Base-by-base conservation (phyloP, 257 asterid species). In the Fraxinus pennsylvanica region DNA sequence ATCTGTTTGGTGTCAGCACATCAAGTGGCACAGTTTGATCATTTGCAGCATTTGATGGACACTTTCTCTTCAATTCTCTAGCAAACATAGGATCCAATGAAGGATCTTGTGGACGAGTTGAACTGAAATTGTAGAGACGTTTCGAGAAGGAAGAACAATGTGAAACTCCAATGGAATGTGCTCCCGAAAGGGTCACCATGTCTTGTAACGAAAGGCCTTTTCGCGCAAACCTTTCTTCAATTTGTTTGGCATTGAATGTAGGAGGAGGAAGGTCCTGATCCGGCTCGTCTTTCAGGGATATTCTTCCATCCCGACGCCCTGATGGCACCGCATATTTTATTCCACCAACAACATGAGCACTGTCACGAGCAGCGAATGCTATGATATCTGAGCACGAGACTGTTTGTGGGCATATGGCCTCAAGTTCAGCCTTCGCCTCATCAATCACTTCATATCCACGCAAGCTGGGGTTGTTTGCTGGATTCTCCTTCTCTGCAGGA, bases 401-500 rank as follows among this genome's bases (percentile, higher is more conserved):
- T 3, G 82, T 84, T 73, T 75, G 57, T 25, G 89, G 91, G 63
- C 89, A 87, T 27, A 63, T 29, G 6, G 82, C 71, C 80, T 87
- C 91, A 1, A 85, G 52, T 68, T 50, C 71, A 15, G 77, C 47
- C 76, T 87, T 87, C 9, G 86, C 86, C 33, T 73, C 76, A 5
- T 85, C 91, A n/a, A 83, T 83, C 77, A 87, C 88, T 75, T 85
- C 86, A 63, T 81, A 87, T 27, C 91, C 91, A 6, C 89, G 76
- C 36, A 87, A 72, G 72, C 82, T 76, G 3, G 71, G 75, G 50
- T 72, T 78, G 39, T 83, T 81, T 43, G 81, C 83, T 0, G 76
- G 83, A 68, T 74, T 54, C 0, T 78, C 74, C 61, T 81, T 81
- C 63, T 82, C 89, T 1, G 85, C 1, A 15, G 72, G 80, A 41